phyloP scores from a whole-genome alignment of 2,329 filamentous ascomycete species.

The Xylariaceae sp. region DNA sequence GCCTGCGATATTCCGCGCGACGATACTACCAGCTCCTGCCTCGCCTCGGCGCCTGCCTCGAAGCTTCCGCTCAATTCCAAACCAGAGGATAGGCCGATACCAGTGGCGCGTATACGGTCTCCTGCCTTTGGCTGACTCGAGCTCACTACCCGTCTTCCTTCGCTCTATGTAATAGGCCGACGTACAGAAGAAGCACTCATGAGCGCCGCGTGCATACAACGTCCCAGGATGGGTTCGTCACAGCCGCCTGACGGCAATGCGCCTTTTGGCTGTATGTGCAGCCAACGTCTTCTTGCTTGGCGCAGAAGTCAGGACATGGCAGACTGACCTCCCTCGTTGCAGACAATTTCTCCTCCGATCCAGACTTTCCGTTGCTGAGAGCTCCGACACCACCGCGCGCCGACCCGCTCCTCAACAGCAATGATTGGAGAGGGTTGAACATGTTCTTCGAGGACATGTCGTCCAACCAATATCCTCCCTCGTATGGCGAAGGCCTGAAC shows the following conservation, averaged over 20 bases:
- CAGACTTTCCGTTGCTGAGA: slow-evolving; percentile 32
- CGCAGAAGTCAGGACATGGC: no score
- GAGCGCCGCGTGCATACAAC: slow-evolving; percentile 42
- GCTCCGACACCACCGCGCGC: slow-evolving; percentile 57
- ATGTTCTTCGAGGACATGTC: slow-evolving; percentile 50
- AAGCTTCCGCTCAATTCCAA: no score
- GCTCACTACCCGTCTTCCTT: no score
- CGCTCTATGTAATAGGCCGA: no score
- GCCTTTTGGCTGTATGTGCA: slow-evolving; percentile 60
- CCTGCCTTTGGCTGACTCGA: no score
- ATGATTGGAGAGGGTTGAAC: slow-evolving; percentile 50
- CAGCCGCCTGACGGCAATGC: slow-evolving; percentile 47
- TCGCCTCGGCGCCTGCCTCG: no score
- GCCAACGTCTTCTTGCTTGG: no score
- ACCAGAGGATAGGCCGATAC: no score
- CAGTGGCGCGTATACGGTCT: no score
- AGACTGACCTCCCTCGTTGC: slow-evolving; percentile 6
- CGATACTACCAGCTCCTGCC: no score
- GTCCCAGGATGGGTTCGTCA: slow-evolving; percentile 53
- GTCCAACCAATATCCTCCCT: slow-evolving; percentile 41
- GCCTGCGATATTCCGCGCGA: no score
- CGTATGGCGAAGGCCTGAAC: slow-evolving; percentile 44
- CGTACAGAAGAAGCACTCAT: slow-evolving; percentile 36
- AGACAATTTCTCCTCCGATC: slow-evolving; percentile 17
- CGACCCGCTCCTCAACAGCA: slow-evolving; percentile 57